Evolutionary conservation across 1,284 basidiomycete genomes (phyloP).

Genomic region (Earliella scabrosa): DNA sequence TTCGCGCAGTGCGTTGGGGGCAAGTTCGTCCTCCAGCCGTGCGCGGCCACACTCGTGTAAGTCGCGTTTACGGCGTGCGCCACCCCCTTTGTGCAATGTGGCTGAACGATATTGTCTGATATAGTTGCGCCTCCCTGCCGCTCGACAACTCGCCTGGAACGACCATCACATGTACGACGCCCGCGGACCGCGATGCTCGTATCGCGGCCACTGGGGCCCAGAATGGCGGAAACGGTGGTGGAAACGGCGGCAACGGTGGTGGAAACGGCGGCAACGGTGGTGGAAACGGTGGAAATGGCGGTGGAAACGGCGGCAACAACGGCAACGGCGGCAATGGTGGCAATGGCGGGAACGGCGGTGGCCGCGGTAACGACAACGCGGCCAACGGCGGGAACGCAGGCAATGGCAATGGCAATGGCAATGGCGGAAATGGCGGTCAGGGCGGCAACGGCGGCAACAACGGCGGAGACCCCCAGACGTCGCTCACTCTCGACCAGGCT

Average conservation of each 20-base stretch:
- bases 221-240: slow-evolving; percentile 1
- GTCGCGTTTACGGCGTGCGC: neutral
- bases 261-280: too few relatives aligned
- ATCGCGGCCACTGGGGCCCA: slow-evolving; percentile 57
- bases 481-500: slow-evolving; percentile 30
- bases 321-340: neutral
- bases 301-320: neutral
- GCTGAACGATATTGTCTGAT: neutral
- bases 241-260: too few relatives aligned
- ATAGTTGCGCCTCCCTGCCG: slow-evolving; percentile 58
- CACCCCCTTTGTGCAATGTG: neutral
- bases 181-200: slow-evolving; percentile 52
- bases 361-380: neutral
- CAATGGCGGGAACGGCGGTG: neutral
- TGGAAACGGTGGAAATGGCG: neutral
- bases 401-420: too few relatives aligned
- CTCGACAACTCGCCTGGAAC: slow-evolving; percentile 61
- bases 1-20: slow-evolving; percentile 50
- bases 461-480: slow-evolving; percentile 37
- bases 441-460: neutral
- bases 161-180: slow-evolving; percentile 56
- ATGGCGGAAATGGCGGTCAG: neutral
- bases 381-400: too few relatives aligned
- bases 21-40: slow-evolving; percentile 46
- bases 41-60: slow-evolving; percentile 38